These are phyloP conservation scores for Echinochloa phyllopogon DNA, from an alignment of 176 grass and related monocot genomes.

Conservation along the genomic window DNA sequence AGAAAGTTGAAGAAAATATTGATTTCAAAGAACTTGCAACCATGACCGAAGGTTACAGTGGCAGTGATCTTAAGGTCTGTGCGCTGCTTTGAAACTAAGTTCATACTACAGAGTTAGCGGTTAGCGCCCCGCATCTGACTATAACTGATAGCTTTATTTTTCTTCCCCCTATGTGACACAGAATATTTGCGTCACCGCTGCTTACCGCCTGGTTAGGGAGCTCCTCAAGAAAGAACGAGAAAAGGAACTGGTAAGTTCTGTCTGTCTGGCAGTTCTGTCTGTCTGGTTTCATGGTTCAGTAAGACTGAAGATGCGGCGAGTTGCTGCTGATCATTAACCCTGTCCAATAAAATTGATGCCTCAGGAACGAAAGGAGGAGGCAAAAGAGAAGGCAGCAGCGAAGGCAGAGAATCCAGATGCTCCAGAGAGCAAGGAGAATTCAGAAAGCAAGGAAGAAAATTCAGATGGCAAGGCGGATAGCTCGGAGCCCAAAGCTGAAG, in stretches of 20 bases:
- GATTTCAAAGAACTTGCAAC: slow-evolving; percentile 90
- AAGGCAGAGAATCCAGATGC: not conserved
- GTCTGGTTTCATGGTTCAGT: not conserved
- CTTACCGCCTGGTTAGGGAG: slow-evolving; percentile 92
- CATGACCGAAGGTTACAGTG: slow-evolving; percentile 89
- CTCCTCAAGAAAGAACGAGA: slow-evolving; percentile 82
- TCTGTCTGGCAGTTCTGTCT: not conserved
- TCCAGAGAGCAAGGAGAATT: not conserved
- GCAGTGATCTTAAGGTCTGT: slow-evolving; percentile 97
- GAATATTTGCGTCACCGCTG: slow-evolving; percentile 93
- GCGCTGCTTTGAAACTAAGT: not conserved
- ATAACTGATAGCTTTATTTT: slow-evolving; percentile 8
- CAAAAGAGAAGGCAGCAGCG: slow-evolving; percentile 26
- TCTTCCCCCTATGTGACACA: slow-evolving; percentile 42
- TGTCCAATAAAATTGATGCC: not conserved
- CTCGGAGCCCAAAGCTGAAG: slow-evolving; percentile 41
- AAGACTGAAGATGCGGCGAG: not conserved
- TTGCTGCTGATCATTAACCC: not conserved
- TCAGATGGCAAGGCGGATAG: slow-evolving; percentile 30
- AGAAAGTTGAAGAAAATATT: slow-evolving; percentile 62
- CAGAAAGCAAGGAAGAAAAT: not conserved
- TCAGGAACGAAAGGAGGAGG: slow-evolving; percentile 56
- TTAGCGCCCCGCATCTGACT: not conserved
- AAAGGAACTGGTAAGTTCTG: slow-evolving; percentile 67
- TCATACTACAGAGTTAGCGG: not conserved